Base-by-base conservation (phyloP, 768 basidiomycete species). In the Kwoniella sp. region DNA sequence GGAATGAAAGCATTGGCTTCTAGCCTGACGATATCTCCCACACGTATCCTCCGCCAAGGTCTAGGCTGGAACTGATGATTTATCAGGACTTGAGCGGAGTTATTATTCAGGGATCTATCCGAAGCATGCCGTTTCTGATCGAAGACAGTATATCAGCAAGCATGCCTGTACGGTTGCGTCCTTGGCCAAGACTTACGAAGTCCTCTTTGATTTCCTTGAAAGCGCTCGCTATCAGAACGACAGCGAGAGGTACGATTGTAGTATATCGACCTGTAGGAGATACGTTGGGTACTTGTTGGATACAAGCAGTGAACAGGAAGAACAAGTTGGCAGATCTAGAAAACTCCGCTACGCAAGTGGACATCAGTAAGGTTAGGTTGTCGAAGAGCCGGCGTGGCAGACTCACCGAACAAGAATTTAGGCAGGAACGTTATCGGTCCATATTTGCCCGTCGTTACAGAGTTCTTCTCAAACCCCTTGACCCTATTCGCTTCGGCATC, bases 301-400 rank as follows among this genome's bases (percentile, higher is more conserved):
- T 98, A 82, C 86, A 89, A 22, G 92, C 83, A 30, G 95, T 97
- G 84, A 99, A 98, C 64, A 99, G 84, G 85, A 99, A 99, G 85
- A 99, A 99, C 66, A 98, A 58, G 79, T 99, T 98, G 71, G 96
- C 95, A 79, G 97, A 97, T 86, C 96, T 92, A 50, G 92, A 93
- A 84, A 97, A 96, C 87, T 97, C 93, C 79, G 95, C 94, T 95
- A 82, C 5, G 55, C 29, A 28, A 31, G 28, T 11, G 23, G 48
- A 25, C 17, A 22, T 66, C 62, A 70, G 64, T 34, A 28, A 8
- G 8, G 28, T n/a, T n/a, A n/a, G n/a, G n/a, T n/a, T n/a, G n/a
- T n/a, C n/a, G n/a, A n/a, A n/a, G n/a, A n/a, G n/a, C 26, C 13
- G 15, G 26, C n/a, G 5, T 12, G 37, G 31, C 62, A 30, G 31